phyloP scores from a whole-genome alignment of 257 asterid species.

The Fraxinus quadrangulata region DNA sequence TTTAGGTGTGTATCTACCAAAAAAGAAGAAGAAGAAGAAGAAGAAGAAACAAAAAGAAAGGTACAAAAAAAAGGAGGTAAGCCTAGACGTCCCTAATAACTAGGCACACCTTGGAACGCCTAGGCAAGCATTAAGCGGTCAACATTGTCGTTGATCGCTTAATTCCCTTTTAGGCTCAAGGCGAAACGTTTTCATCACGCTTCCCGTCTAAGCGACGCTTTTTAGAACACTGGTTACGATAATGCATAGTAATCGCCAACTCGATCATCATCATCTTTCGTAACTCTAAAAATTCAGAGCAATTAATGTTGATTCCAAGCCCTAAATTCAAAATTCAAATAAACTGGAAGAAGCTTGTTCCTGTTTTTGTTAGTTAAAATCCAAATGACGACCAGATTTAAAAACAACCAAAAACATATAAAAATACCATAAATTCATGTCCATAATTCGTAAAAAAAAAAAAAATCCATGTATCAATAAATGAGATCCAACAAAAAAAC shows the following conservation, averaged over 20 bases:
- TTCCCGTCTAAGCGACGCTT: no score
- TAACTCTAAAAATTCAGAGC: background rate
- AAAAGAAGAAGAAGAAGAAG: no score
- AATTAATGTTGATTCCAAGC: conserved; percentile 15
- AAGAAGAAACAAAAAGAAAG: no score
- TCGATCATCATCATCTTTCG: background rate
- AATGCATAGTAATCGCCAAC: background rate
- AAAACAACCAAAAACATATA: conserved; percentile 4
- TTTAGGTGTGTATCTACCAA: no score
- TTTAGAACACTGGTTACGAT: no score
- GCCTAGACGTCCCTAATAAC: no score
- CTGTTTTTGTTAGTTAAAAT: conserved; percentile 7
- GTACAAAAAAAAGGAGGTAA: no score
- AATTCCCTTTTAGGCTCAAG: no score
- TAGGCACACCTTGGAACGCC: no score
- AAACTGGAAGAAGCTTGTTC: conserved; percentile 12
- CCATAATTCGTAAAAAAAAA: conserved; percentile 22
- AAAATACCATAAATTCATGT: conserved; percentile 19
- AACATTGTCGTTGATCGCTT: no score
- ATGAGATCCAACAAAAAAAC: background rate
- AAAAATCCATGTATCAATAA: background rate
- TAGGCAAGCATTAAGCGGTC: no score
- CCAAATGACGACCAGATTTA: conserved; percentile 5
- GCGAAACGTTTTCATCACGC: no score
- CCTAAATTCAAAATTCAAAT: background rate